Conservation (phyloP, 2,329 filamentous ascomycete species). For the Fusarium brevicatenulatum region DNA sequence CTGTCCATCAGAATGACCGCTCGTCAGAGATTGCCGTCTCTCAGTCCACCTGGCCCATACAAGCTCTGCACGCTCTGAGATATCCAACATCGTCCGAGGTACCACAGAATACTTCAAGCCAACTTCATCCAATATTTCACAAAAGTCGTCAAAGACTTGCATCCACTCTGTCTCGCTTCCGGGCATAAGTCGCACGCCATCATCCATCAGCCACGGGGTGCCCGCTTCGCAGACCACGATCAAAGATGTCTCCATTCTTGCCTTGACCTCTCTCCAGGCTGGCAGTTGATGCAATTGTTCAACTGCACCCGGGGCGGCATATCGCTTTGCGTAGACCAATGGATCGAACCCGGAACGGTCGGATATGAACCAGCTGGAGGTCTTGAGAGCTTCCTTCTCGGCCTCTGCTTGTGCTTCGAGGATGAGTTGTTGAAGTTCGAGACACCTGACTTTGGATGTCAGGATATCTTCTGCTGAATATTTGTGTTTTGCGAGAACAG, state of each 20-base stretch:
- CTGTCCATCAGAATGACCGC: too few relatives aligned
- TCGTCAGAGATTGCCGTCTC: neutral
- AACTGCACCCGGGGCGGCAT: slow-evolving; percentile 42
- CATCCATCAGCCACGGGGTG: slow-evolving; percentile 19
- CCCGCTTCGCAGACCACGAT: slow-evolving; percentile 52
- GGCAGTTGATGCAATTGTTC: slow-evolving; percentile 19
- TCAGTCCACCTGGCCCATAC: slow-evolving; percentile 3
- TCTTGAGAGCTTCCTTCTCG: slow-evolving; percentile 39
- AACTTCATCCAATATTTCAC: neutral
- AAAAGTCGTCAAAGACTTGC: slow-evolving; percentile 17
- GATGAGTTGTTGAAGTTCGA: slow-evolving; percentile 52
- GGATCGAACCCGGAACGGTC: slow-evolving; percentile 57
- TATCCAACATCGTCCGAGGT: neutral
- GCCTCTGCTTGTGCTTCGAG: slow-evolving; percentile 49
- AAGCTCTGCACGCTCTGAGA: slow-evolving; percentile 7
- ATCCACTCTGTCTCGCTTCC: slow-evolving; percentile 5
- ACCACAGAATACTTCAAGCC: slow-evolving; percentile 16
- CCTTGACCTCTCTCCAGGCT: slow-evolving; percentile 46
- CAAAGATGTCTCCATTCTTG: slow-evolving; percentile 47
- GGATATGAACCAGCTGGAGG: slow-evolving; percentile 50
- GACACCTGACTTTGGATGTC: slow-evolving; percentile 39
- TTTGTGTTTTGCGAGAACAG: slow-evolving; percentile 46
- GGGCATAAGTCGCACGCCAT: slow-evolving; percentile 34
- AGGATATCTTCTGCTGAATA: slow-evolving; percentile 51
- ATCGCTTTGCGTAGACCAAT: slow-evolving; percentile 51